Conservation (phyloP, 495 filamentous ascomycete species). For the Podospora bellae-mahoneyi region DNA sequence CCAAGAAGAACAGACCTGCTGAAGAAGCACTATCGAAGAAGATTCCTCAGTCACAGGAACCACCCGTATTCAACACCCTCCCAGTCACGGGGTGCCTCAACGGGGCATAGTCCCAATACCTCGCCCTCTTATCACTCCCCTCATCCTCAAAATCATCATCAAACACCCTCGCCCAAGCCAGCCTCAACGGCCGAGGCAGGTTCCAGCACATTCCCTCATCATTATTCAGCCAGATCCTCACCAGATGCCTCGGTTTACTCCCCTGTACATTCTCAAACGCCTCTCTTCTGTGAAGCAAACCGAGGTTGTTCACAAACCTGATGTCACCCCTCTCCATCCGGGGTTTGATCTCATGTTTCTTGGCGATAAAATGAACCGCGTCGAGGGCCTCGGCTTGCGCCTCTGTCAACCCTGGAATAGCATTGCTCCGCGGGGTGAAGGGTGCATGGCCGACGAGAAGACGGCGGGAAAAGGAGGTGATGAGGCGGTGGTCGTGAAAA, state of each 20-base stretch:
- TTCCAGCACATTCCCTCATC: conserved; percentile 26
- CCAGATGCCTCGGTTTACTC: conserved; percentile 20
- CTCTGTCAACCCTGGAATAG: conserved; percentile 51
- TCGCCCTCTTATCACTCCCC: conserved; percentile 4
- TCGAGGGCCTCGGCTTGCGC: conserved; percentile 40
- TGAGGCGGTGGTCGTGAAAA: conserved; percentile 38
- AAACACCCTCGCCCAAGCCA: conserved; percentile 30
- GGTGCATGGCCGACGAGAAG: conserved; percentile 47
- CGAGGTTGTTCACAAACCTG: conserved; percentile 56
- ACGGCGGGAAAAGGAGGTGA: conserved; percentile 49
- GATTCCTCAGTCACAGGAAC: conserved; percentile 21
- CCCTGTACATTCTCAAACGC: conserved; percentile 26
- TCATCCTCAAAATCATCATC: conserved; percentile 22
- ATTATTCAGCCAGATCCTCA: conserved; percentile 28
- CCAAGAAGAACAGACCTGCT: neutral
- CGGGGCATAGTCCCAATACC: conserved; percentile 27
- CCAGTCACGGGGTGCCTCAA: conserved; percentile 21
- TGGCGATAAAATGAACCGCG: conserved; percentile 53
- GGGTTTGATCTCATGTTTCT: conserved; percentile 49
- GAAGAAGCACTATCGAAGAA: neutral
- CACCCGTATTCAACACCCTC: conserved; percentile 20
- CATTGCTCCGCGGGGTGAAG: conserved; percentile 41
- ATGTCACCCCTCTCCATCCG: conserved; percentile 57
- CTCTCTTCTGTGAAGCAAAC: conserved; percentile 25
- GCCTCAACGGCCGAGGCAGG: conserved; percentile 22